Evolutionary conservation across 73 alveolate genomes (phyloP).

Genomic region (Blepharisma japonicum): DNA sequence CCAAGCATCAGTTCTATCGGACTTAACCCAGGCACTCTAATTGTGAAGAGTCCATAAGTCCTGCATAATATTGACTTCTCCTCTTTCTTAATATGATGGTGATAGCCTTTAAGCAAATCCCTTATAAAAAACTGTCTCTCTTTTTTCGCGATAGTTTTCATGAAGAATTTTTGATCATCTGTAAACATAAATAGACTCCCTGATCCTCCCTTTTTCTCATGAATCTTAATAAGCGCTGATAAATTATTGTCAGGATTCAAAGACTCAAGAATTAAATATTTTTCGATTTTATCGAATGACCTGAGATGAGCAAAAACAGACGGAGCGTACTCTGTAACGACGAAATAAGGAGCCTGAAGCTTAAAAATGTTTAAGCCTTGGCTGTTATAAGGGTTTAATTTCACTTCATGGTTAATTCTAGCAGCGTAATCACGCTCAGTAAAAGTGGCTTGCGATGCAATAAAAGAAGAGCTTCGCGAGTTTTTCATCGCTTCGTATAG

Average conservation of each 20-base stretch:
- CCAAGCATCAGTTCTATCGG: not conserved
- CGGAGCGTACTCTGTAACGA: conserved; percentile 51
- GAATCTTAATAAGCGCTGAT: not conserved
- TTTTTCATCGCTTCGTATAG: not conserved
- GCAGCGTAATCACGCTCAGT: too few relatives aligned
- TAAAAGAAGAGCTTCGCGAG: too few relatives aligned
- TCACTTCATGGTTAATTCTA: too few relatives aligned
- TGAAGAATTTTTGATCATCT: not conserved
- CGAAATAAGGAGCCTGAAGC: not conserved
- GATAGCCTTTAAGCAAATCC: not conserved
- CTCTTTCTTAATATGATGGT: not conserved
- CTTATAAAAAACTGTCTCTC: not conserved
- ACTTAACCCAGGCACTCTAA: not conserved
- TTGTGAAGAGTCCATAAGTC: not conserved
- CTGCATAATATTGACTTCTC: not conserved
- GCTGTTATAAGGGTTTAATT: too few relatives aligned
- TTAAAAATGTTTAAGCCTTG: too few relatives aligned
- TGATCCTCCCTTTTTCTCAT: not conserved
- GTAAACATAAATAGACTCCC: not conserved
- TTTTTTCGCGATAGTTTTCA: not conserved
- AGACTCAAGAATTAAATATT: conserved; percentile 37
- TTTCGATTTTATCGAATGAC: conserved; percentile 42
- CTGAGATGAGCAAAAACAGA: conserved; percentile 57
- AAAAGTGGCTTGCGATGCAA: too few relatives aligned
- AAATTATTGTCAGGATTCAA: not conserved